Percentiles rank a stretch among this genome's conserved stretches.
phyloP scores from a whole-genome alignment of 108 stramenopile species.

The Bacterosira constricta region DNA sequence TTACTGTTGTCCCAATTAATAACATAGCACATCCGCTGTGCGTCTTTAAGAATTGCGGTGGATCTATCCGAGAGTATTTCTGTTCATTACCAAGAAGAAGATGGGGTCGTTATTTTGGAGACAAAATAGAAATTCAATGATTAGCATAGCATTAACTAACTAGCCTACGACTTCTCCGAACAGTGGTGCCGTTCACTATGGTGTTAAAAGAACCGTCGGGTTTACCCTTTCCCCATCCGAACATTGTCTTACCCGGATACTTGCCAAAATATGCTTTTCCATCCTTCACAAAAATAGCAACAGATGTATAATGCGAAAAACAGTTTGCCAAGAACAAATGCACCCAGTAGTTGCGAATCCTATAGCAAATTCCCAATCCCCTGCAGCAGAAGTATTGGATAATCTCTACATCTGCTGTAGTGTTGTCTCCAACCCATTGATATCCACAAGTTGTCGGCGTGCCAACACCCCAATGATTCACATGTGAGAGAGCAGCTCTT shows the following conservation, averaged over 20 bases:
- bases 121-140: no score
- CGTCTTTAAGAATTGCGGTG: neutral
- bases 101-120: neutral
- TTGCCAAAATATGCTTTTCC: neutral
- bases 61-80: neutral
- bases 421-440: no score
- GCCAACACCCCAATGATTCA: no score
- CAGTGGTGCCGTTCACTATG: no score
- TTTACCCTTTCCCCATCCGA: conserved; percentile 2
- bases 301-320: conserved; percentile 11
- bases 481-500: no score
- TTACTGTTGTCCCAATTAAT: neutral
- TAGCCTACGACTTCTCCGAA: no score
- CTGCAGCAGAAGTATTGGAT: neutral
- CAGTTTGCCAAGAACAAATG: neutral
- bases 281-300: neutral
- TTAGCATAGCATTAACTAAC: no score
- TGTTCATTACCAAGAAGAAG: neutral
- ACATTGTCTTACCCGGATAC: neutral
- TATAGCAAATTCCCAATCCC: neutral
- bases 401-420: neutral
- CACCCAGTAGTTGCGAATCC: neutral
- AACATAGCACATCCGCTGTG: neutral
- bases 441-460: no score
- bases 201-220: no score